Conservation (phyloP, 2,329 filamentous ascomycete species). For the Lasiodiplodia sp. region DNA sequence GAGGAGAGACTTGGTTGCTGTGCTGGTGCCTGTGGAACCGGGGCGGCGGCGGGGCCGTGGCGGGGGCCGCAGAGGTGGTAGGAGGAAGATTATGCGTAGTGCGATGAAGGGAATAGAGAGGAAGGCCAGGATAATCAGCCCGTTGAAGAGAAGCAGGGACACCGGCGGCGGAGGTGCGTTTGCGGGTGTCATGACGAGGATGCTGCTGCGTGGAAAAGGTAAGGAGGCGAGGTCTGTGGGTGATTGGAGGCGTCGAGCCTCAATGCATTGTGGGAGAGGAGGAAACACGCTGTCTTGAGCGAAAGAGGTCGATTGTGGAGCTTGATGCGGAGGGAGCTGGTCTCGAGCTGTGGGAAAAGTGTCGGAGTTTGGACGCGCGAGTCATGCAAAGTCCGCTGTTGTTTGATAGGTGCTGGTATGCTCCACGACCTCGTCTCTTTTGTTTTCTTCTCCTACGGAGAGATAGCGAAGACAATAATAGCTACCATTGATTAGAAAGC, state of each 20-base stretch:
- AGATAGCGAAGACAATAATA: too few relatives aligned
- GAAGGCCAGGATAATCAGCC: constrained; percentile 38
- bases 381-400: constrained; percentile 22
- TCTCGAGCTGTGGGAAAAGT: constrained; percentile 17
- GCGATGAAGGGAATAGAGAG: constrained; percentile 43
- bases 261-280: constrained; percentile 15
- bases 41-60: constrained; percentile 15
- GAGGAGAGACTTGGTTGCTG: constrained; percentile 15
- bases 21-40: background rate
- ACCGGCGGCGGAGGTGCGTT: constrained; percentile 12
- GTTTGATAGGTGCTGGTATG: background rate
- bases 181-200: background rate
- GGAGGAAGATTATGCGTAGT: constrained; percentile 51
- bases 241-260: background rate
- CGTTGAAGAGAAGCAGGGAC: constrained; percentile 22
- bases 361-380: constrained; percentile 20
- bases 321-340: background rate
- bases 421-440: background rate
- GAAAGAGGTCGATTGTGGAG: background rate
- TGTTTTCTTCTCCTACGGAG: background rate
- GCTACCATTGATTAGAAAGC: too few relatives aligned
- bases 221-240: background rate
- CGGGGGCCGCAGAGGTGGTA: constrained; percentile 43
- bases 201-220: background rate
- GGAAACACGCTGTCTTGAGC: background rate